Conservation (phyloP, 345 rosid species). For the Populus nigra region DNA sequence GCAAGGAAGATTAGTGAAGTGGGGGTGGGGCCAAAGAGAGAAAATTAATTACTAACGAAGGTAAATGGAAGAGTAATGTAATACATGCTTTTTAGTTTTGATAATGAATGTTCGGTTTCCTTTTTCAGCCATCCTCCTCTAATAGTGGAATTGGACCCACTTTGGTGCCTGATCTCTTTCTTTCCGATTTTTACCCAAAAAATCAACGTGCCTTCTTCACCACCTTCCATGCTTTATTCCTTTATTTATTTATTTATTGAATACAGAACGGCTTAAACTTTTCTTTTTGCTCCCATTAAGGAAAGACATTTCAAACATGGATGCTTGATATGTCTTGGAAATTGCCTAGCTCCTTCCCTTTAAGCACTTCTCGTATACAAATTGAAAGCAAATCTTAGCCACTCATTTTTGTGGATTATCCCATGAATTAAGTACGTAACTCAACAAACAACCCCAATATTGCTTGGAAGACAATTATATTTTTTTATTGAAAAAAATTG, state of each 20-base stretch:
- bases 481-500: no score
- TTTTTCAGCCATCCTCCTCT: neutral
- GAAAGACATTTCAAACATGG: neutral
- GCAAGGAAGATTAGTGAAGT: neutral
- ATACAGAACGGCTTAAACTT: neutral
- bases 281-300: neutral
- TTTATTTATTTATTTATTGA: neutral
- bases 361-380: neutral
- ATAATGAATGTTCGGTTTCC: neutral
- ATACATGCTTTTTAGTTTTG: no score
- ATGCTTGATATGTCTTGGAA: neutral
- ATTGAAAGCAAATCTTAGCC: neutral
- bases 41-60: no score
- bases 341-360: neutral
- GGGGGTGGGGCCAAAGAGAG: slow-evolving; percentile 6
- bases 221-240: neutral
- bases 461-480: no score
- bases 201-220: neutral
- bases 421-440: neutral
- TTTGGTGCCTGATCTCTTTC: neutral
- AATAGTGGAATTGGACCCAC: slow-evolving; percentile 7
- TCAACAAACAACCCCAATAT: neutral
- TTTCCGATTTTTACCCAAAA: neutral
- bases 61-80: no score
- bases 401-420: neutral